Evolutionary conservation across 1,139 yeast species (phyloP).

Genomic region (Diutina mesorugosa): DNA sequence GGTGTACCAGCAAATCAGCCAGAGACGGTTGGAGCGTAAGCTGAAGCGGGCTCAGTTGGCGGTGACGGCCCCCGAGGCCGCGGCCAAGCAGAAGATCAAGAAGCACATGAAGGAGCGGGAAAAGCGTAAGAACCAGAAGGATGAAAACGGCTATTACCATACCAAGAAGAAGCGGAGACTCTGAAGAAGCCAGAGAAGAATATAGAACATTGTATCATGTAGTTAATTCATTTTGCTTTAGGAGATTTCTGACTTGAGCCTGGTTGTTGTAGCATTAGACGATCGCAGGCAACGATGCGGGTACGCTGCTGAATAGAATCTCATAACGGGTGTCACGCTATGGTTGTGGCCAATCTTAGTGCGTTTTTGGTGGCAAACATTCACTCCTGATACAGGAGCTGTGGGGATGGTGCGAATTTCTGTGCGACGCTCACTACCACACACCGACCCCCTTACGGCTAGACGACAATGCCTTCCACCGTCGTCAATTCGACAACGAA

Average conservation of each 20-base stretch:
- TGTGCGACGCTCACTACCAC: too few species aligned
- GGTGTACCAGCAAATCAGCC: constrained; percentile 5
- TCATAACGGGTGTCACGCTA: too few species aligned
- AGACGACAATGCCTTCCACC: too few species aligned
- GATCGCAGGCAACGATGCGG: too few species aligned
- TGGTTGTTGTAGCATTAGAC: background rate
- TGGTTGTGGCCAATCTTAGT: too few species aligned
- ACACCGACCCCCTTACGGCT: too few species aligned
- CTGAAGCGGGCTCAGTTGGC: constrained; percentile 69
- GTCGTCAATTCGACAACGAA: too few species aligned
- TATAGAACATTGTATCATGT: too few species aligned
- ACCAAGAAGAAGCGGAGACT: constrained; percentile 39
- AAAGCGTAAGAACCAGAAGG: constrained; percentile 62
- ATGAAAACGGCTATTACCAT: constrained; percentile 65
- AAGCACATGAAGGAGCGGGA: constrained; percentile 69
- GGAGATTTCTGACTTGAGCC: background rate
- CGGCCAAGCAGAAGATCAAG: constrained; percentile 64
- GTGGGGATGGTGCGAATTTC: too few species aligned
- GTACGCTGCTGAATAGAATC: too few species aligned
- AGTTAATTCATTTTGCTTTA: background rate
- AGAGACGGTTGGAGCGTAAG: constrained; percentile 64
- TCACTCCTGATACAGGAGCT: too few species aligned
- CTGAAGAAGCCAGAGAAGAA: background rate
- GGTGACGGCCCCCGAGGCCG: constrained; percentile 65
- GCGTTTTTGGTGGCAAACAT: too few species aligned